Evolutionary conservation across 306 rosid species (phyloP), one percentile per base, ranked within the genome.

Genomic region (Arachis stenosperma): DNA sequence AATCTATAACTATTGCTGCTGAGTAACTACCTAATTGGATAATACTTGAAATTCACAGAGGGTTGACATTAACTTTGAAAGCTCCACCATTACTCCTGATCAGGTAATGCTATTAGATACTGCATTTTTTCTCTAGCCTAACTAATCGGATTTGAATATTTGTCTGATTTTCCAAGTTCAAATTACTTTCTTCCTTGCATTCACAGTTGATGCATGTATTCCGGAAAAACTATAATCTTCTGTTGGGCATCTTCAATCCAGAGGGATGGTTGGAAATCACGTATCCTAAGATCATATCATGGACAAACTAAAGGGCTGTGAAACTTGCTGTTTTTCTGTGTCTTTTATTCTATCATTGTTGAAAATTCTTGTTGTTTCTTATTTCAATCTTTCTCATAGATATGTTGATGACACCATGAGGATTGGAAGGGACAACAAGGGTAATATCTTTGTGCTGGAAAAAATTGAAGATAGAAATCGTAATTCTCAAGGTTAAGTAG

Each of bases 191-290:
- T 66, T 75, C 33, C 59, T 22, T 81, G 75, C 59, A 52, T 69
- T 71, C n/a, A 58, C 85, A 90, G 98, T 73, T 92, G 82, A 88
- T 90, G 98, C 82, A 85, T 60, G 46, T 88, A 77, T 92, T 92
- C 65, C 85, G 77, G 76, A 92, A 88, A 82, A 92, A 88, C 69
- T 90, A 84, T 61, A 84, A 88, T 84, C 73, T 92, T 84, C 84
- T 92, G 76, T 84, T 92, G 54, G 70, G 87, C 69, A 87, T 92
- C 82, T 92, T 92, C 91, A 92, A 90, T 75, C 96, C 98, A 46
- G 88, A 92, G 61, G 98, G 96, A 70, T 92, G 98, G 98, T 92
- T 90, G 11, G 98, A 92, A 69, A 90, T 88, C 75, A 92, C 95
- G 96, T 92, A 90, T 92, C 98, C 96, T 90, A 17, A 65, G 12